Base-by-base conservation (phyloP, 768 basidiomycete species). In the Tricholoma hemisulphureum region DNA sequence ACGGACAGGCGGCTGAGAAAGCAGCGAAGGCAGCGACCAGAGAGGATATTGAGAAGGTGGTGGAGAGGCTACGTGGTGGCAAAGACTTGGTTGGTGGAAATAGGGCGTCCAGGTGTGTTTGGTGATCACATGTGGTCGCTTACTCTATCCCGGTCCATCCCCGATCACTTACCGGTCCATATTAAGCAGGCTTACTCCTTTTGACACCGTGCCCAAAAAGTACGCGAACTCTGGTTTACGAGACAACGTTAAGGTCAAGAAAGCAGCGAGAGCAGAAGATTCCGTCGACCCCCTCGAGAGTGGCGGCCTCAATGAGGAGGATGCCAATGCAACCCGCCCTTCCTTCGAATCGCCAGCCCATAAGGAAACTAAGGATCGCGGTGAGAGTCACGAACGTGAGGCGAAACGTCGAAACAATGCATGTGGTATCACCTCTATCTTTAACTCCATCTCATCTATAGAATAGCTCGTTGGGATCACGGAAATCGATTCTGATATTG, bases 251-350 rank as follows among this genome's bases (percentile, higher is more conserved):
- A 56, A 45, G 41, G 6, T 34, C 23, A 39, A 57, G 46, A 57
- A 51, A 31, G n/a, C 23, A 8, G 32, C 9, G 10, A 34, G 9
- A 3, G 7, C 16, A 48, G 32, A 56, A 64, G 32, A 11, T n/a
- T n/a, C 13, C 11, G 37, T 32, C 29, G 52, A 59, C 34, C 58
- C 16, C 2, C 21, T 59, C 20, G 21, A 50, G 18, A 58, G 18
- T 50, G 65, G 63, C 34, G 65, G 65, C 5, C 49, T 67, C 14
- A 48, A 57, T 20, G 60, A 64, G 28, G 61, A 67, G 2, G 63
- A 63, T 56, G 53, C 54, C 11, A 24, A 53, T 14, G 35, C 57
- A 55, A 43, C 46, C 26, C 55, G 58, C 6, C 65, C 65, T n/a
- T 4, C 32, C 32, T 34, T 34, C 32, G 7, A 34, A 10, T 10